These are phyloP conservation scores for Hericium rajendrae DNA, from an alignment of 768 basidiomycete species.

Conservation along the genomic window DNA sequence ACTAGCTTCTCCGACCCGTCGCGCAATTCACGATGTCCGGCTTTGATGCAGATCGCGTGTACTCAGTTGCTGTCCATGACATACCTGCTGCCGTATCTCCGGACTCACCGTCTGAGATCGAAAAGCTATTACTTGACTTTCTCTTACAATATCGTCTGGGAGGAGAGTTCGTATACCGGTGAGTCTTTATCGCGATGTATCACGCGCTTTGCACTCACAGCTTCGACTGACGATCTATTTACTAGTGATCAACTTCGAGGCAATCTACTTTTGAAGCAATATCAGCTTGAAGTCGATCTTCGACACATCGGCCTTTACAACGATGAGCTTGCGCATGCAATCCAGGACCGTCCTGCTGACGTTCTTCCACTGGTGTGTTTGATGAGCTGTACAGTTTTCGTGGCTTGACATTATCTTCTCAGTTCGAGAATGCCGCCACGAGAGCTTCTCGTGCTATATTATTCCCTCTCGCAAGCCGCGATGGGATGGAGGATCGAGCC, in stretches of 20 bases:
- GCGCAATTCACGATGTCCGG: slow-evolving; percentile 55
- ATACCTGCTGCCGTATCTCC: slow-evolving; percentile 42
- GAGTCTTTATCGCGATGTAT: slow-evolving; percentile 12
- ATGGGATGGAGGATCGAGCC: slow-evolving; percentile 25
- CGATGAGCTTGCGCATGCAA: slow-evolving; percentile 85
- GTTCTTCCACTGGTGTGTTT: slow-evolving; percentile 71
- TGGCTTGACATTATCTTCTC: background rate
- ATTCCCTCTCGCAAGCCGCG: slow-evolving; percentile 60
- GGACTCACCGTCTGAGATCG: slow-evolving; percentile 73
- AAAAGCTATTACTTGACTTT: slow-evolving; percentile 77
- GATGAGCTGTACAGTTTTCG: background rate
- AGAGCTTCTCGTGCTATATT: slow-evolving; percentile 77
- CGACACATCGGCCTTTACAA: slow-evolving; percentile 58
- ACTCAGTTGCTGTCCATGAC: slow-evolving; percentile 72
- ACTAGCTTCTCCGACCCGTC: slow-evolving; percentile 3
- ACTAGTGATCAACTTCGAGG: slow-evolving; percentile 80
- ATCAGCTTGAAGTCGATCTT: slow-evolving; percentile 50
- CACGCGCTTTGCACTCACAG: background rate
- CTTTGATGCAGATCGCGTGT: slow-evolving; percentile 76
- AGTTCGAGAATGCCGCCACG: slow-evolving; percentile 92
- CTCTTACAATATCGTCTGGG: slow-evolving; percentile 81
- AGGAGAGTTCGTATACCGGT: slow-evolving; percentile 90
- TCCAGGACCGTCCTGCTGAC: slow-evolving; percentile 86
- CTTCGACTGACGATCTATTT: background rate
- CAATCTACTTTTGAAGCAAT: slow-evolving; percentile 82